Evolutionary conservation across 1,284 basidiomycete species (phyloP).

Genomic region (Peniophora sp.): DNA sequence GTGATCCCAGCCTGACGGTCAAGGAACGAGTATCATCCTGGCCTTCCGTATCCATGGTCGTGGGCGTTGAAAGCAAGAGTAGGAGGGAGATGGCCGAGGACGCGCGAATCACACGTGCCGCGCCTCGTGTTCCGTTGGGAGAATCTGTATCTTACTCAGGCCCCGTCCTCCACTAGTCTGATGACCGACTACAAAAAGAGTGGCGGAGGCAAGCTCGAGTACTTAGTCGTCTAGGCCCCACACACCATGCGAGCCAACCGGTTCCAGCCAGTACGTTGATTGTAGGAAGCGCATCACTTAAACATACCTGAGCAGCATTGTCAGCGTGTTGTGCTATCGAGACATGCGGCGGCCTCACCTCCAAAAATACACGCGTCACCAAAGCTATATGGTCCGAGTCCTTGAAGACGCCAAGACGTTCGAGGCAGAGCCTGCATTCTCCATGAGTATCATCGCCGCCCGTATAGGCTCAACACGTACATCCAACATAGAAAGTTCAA

Average conservation of each 20-base stretch:
- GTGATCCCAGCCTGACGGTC: no score
- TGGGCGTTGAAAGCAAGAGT: no score
- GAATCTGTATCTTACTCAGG: no score
- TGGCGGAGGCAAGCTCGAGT: no score
- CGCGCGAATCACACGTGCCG: no score
- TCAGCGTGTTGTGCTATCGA: neutral
- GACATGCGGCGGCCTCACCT: constrained; percentile 34
- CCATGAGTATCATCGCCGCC: neutral
- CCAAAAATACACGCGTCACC: constrained; percentile 89
- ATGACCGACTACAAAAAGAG: no score
- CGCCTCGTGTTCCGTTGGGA: no score
- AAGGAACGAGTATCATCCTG: no score
- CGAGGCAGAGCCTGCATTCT: constrained; percentile 68
- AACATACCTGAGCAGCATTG: constrained; percentile 62
- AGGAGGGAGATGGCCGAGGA: no score
- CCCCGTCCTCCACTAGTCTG: no score
- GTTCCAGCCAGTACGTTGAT: constrained; percentile 95
- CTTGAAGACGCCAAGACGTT: constrained; percentile 63
- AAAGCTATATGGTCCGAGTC: constrained; percentile 69
- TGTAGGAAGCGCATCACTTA: constrained; percentile 87
- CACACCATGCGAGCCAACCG: constrained; percentile 95
- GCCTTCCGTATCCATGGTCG: no score
- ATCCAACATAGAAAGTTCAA: constrained; percentile 97
- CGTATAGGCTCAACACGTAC: constrained; percentile 49
- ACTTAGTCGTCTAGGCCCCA: constrained; percentile 99